These are phyloP conservation scores for Prunella vulgaris DNA, from an alignment of 257 asterid species.

Conservation along the genomic window DNA sequence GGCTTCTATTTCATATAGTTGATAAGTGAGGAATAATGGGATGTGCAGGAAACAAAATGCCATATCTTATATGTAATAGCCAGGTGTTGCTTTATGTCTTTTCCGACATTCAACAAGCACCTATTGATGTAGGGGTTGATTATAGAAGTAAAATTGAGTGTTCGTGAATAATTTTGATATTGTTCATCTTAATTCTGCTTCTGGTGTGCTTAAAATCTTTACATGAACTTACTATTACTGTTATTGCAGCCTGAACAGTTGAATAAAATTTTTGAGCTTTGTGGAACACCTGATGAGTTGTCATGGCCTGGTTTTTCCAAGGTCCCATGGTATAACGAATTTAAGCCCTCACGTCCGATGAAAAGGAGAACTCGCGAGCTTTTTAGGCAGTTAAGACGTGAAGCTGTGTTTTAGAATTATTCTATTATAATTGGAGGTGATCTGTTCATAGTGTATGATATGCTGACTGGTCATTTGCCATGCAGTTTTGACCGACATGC, in stretches of 20 bases:
- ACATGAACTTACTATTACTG: not conserved
- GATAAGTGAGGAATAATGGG: not conserved
- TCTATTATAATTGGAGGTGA: not conserved
- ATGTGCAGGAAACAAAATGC: not conserved
- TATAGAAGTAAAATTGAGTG: not conserved
- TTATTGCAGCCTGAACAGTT: slow-evolving; percentile 82
- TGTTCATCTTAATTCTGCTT: not conserved
- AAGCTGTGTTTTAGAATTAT: slow-evolving; percentile 9
- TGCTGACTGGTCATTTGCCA: slow-evolving; percentile 14
- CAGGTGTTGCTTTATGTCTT: not conserved
- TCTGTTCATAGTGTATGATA: slow-evolving; percentile 11
- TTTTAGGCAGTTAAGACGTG: slow-evolving; percentile 69
- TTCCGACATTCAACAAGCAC: not conserved
- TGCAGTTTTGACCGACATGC: slow-evolving; percentile 91
- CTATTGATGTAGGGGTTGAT: not conserved
- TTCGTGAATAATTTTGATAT: not conserved
- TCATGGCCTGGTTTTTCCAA: slow-evolving; percentile 98
- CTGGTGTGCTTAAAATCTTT: slow-evolving; percentile 4
- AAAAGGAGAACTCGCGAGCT: slow-evolving; percentile 81
- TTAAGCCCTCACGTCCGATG: slow-evolving; percentile 83
- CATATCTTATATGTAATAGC: not conserved
- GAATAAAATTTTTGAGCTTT: slow-evolving; percentile 87
- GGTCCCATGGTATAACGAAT: slow-evolving; percentile 90
- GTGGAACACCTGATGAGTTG: slow-evolving; percentile 95
- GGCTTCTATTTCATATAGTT: not conserved